Conservation (phyloP, 164 flowering plant genomes). For the Stephania yunnanensis region DNA sequence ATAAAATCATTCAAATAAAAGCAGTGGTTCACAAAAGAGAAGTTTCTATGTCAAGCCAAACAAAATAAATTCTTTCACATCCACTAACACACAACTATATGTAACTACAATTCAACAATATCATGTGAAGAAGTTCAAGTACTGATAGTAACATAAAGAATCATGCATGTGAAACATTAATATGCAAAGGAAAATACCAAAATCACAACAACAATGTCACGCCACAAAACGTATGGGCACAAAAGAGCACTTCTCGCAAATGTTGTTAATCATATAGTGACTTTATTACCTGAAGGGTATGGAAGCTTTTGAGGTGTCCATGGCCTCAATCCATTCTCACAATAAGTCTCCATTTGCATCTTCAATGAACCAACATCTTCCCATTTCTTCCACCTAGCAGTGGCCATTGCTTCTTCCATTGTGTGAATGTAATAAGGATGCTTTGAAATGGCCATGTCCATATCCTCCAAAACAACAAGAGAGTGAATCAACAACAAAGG, state of each 20-base stretch:
- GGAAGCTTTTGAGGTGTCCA: slow-evolving; percentile 72
- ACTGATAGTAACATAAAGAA: too few species aligned
- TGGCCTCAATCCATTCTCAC: slow-evolving; percentile 76
- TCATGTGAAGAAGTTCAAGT: too few species aligned
- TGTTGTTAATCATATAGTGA: background rate
- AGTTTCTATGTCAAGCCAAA: too few species aligned
- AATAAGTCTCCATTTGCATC: slow-evolving; percentile 85
- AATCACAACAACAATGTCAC: too few species aligned
- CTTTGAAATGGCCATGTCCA: slow-evolving; percentile 84
- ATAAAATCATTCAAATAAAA: too few species aligned
- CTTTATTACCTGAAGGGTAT: slow-evolving; percentile 62
- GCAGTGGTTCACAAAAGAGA: too few species aligned
- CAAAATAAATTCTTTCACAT: too few species aligned
- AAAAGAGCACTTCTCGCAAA: background rate
- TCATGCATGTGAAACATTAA: background rate
- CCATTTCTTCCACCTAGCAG: slow-evolving; percentile 98
- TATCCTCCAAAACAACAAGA: slow-evolving; percentile 42
- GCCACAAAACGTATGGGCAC: too few species aligned
- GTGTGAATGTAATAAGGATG: slow-evolving; percentile 78
- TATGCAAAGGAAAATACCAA: background rate
- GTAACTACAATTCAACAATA: too few species aligned
- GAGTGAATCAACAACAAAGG: slow-evolving; percentile 76
- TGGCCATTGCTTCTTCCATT: slow-evolving; percentile 94
- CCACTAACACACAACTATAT: too few species aligned
- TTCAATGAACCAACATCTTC: slow-evolving; percentile 52